Conservation (phyloP, 208 protist genomes). For the Acanthamoeba healyi region DNA sequence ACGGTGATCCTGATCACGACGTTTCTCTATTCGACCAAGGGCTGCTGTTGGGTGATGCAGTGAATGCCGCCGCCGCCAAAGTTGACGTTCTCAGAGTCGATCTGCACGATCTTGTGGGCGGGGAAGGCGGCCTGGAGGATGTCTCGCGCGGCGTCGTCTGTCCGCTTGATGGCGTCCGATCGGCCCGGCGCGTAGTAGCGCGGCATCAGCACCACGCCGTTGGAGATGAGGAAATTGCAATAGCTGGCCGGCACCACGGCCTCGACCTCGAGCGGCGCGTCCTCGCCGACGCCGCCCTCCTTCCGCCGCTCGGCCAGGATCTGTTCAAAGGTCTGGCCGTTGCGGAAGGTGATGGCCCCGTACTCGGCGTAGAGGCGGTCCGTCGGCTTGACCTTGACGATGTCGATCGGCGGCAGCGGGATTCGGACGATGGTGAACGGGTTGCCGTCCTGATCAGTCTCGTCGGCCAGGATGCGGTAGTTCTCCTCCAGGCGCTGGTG, state of each 20-base stretch:
- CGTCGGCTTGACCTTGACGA: conserved; percentile 8
- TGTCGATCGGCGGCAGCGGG: conserved; percentile 46
- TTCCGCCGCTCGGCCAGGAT: not conserved
- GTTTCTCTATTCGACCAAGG: not conserved
- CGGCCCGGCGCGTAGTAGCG: conserved; percentile 77
- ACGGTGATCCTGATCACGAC: no score
- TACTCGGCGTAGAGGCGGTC: conserved; percentile 44
- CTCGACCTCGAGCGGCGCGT: not conserved
- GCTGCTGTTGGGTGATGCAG: conserved; percentile 84
- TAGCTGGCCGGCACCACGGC: conserved; percentile 77
- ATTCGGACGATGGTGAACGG: conserved; percentile 77
- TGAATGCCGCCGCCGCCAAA: conserved; percentile 84
- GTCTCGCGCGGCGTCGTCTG: conserved; percentile 71
- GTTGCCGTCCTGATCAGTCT: conserved; percentile 77
- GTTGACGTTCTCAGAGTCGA: conserved; percentile 78
- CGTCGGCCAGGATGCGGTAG: conserved; percentile 65
- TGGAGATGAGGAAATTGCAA: conserved; percentile 82
- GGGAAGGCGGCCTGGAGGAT: conserved; percentile 79
- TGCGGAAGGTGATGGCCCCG: not conserved
- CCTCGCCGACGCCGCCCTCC: not conserved
- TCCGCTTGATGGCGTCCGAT: conserved; percentile 1
- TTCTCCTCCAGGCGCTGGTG: conserved; percentile 76
- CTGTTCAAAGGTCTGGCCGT: conserved; percentile 1
- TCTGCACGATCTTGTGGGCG: conserved; percentile 71
- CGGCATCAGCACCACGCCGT: conserved; percentile 76